phyloP scores from a whole-genome alignment of 2,329 filamentous ascomycete species.

The Bipolaris gigantea region DNA sequence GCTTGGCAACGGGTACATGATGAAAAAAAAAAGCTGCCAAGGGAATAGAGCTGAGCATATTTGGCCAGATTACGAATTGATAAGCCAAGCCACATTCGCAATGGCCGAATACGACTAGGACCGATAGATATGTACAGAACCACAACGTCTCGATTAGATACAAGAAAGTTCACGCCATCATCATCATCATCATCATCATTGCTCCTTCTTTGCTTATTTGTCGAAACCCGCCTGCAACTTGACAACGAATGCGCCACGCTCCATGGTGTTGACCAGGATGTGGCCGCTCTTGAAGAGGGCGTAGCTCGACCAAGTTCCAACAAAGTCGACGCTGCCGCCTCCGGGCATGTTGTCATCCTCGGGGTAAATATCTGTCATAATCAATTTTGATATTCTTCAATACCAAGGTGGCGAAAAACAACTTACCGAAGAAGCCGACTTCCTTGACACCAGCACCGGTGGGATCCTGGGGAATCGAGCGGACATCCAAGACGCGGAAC shows the following conservation, averaged over 20 bases:
- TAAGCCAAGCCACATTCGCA: not conserved
- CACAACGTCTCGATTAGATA: not conserved
- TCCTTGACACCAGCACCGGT: constrained; percentile 48
- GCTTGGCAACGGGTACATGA: not conserved
- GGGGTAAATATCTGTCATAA: constrained; percentile 44
- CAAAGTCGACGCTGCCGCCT: constrained; percentile 48
- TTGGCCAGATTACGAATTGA: not conserved
- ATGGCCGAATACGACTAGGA: not conserved
- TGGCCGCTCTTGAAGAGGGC: constrained; percentile 45
- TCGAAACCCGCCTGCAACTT: constrained; percentile 36
- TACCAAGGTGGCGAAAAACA: not conserved
- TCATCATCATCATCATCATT: no score
- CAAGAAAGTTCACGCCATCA: not conserved
- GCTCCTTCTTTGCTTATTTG: not conserved
- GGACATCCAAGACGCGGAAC: constrained; percentile 48
- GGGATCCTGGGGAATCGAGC: constrained; percentile 46
- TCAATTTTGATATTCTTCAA: not conserved
- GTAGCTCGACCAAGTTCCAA: constrained; percentile 51
- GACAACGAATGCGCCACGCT: constrained; percentile 44
- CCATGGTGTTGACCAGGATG: constrained; percentile 48
- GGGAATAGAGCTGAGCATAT: not conserved
- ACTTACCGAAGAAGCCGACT: constrained; percentile 45
- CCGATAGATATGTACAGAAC: not conserved
- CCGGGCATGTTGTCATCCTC: constrained; percentile 46
- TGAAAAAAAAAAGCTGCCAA: not conserved